Evolutionary conservation across 768 basidiomycete genomes (phyloP).

Genomic region (Flagelloscypha sp.): DNA sequence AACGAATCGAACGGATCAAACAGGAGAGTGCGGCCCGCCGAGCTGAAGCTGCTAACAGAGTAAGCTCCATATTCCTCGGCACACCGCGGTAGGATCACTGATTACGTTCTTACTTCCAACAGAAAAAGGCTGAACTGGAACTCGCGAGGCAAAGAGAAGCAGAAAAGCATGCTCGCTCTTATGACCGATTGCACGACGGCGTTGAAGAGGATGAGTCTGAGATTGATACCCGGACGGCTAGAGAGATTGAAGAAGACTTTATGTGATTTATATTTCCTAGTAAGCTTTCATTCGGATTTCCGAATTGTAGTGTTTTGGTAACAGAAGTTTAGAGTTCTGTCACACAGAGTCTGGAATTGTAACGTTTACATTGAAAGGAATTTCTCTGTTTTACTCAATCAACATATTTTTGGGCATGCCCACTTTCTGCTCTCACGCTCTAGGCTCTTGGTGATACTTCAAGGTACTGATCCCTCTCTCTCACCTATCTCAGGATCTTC

Average conservation of each 20-base stretch:
- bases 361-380: too few relatives aligned
- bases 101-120: conserved; percentile 1
- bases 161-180: conserved; percentile 82
- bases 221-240: conserved; percentile 45
- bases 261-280: conserved; percentile 69
- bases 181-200: conserved; percentile 69
- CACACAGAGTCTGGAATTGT: too few relatives aligned
- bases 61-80: conserved; percentile 20
- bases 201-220: conserved; percentile 50
- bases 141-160: conserved; percentile 70
- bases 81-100: too few relatives aligned
- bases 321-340: too few relatives aligned
- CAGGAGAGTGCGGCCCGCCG: conserved; percentile 59
- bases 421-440: too few relatives aligned
- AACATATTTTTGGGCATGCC: too few relatives aligned
- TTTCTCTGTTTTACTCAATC: too few relatives aligned
- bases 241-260: conserved; percentile 82
- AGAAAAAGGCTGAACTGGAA: conserved; percentile 78
- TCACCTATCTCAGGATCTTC: too few relatives aligned
- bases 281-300: too few relatives aligned
- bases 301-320: too few relatives aligned
- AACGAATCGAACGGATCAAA: conserved; percentile 75
- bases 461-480: too few relatives aligned
- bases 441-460: too few relatives aligned
- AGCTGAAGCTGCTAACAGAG: conserved; percentile 59